These are phyloP conservation scores for Nowakowskiella sp. DNA, from an alignment of 192 early-diverging fungal genomes.

Conservation along the genomic window DNA sequence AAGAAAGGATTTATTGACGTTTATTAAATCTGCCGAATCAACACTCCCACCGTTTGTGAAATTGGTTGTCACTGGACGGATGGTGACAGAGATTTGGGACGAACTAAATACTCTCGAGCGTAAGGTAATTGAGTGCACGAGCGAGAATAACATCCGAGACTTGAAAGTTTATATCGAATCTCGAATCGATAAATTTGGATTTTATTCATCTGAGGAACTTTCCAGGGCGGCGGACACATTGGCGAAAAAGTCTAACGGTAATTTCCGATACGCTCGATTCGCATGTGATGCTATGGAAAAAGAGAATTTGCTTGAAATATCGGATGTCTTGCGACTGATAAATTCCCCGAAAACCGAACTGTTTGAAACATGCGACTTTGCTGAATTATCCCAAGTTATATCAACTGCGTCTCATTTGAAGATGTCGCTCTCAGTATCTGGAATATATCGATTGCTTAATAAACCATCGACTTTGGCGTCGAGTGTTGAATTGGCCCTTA, in stretches of 20 bases:
- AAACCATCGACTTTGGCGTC: too few relatives aligned
- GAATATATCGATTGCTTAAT: too few relatives aligned
- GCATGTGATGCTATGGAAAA: not conserved
- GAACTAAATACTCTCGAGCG: not conserved
- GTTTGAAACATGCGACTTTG: too few relatives aligned
- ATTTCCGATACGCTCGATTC: conserved; percentile 8
- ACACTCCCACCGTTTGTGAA: conserved; percentile 7
- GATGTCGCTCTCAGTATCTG: too few relatives aligned
- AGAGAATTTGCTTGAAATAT: too few relatives aligned
- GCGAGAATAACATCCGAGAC: too few relatives aligned
- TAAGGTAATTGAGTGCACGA: not conserved
- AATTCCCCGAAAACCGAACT: not conserved
- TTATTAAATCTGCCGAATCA: conserved; percentile 3
- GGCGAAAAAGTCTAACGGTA: conserved; percentile 11
- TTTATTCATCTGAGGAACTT: too few relatives aligned
- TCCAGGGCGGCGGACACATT: not conserved
- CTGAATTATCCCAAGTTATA: too few relatives aligned
- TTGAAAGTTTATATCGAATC: too few relatives aligned
- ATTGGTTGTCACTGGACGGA: conserved; percentile 11
- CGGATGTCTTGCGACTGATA: too few relatives aligned
- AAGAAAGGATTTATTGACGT: not conserved
- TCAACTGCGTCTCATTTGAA: too few relatives aligned
- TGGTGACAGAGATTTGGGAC: conserved; percentile 14
- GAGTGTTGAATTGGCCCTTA: not conserved
- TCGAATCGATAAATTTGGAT: too few relatives aligned